phyloP scores from a whole-genome alignment of 345 rosid species.

The Populus alba region DNA sequence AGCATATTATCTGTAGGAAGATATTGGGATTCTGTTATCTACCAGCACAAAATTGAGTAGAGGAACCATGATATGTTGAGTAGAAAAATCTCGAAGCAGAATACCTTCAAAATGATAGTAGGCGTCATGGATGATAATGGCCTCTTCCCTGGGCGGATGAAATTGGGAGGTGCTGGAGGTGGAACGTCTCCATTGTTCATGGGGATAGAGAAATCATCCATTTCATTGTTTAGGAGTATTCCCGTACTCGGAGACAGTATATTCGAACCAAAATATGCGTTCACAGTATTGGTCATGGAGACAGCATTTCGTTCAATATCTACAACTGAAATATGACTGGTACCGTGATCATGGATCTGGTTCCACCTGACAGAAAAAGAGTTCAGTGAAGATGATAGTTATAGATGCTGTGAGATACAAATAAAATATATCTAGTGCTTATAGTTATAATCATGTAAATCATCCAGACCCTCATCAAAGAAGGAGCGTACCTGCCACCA shows the following conservation, averaged over 20 bases:
- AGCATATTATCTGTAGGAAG: no score
- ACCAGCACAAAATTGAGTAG: no score
- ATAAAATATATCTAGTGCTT: no score
- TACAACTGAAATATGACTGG: slow-evolving; percentile 57
- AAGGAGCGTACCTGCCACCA: slow-evolving; percentile 43
- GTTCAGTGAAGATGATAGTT: no score
- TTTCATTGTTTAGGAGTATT: slow-evolving; percentile 62
- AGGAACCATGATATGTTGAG: no score
- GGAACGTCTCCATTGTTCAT: slow-evolving; percentile 6
- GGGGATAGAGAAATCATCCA: slow-evolving; percentile 63
- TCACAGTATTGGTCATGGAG: slow-evolving; percentile 59
- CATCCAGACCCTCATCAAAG: no score
- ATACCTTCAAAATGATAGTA: slow-evolving; percentile 53
- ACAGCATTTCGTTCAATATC: slow-evolving; percentile 50
- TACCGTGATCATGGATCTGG: slow-evolving; percentile 56
- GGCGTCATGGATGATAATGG: slow-evolving; percentile 69
- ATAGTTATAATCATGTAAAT: no score
- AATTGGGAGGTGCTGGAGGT: slow-evolving; percentile 54
- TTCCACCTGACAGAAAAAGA: slow-evolving; percentile 41
- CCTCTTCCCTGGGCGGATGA: slow-evolving; percentile 55
- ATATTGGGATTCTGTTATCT: no score
- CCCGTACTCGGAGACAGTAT: slow-evolving; percentile 54
- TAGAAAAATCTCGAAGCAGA: not conserved
- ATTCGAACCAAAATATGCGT: slow-evolving; percentile 48
- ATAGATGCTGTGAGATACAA: no score